Evolutionary conservation across 2,329 filamentous ascomycete species (phyloP), one percentile per base, ranked within the genome.

Genomic region (Phialocephala sp.): DNA sequence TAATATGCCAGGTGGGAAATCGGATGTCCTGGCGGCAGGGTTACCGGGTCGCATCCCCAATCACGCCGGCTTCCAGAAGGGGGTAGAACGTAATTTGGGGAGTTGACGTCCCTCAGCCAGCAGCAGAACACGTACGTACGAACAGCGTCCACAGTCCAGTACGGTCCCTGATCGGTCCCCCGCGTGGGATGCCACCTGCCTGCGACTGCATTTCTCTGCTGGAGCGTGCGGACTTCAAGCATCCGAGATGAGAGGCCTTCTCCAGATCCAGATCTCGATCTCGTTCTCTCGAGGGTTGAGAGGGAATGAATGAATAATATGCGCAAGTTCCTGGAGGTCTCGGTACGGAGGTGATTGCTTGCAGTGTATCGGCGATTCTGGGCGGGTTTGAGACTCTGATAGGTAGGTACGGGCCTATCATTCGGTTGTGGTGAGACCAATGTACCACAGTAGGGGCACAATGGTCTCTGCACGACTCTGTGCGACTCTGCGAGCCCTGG

Each of bases 11-110:
- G 45, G 11, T 22, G n/a, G 12, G n/a, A 22, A 50, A 24, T 50
- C 45, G 45, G 45, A 50, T 24, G 45, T 50, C 4, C n/a, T 20
- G 18, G 11, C 50, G 18, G 12, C 50, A 54, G 50, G 50, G 50
- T 14, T 54, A 41, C 12, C 37, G 11, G 15, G 12, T 41, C 12
- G 24, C 27, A 35, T 4, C 50, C 22, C 50, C 50, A 54, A 54
- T 54, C 50, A 54, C 22, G 50, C 24, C 24, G 50, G 12, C 50
- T 54, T 54, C 50, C 50, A 54, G 50, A 54, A 54, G 50, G 27
- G 27, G 27, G 8, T n/a, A 50, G n/a, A 50, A 22, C 4, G 45
- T n/a, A 11, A 20, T 24, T 50, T 50, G 1, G 45, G n/a, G n/a
- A n/a, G n/a, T n/a, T n/a, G n/a, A n/a, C 45, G 20, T 22, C 45